These are phyloP conservation scores for Colletotrichum sansevieriae DNA, from an alignment of 2,329 filamentous ascomycete genomes.

Conservation along the genomic window DNA sequence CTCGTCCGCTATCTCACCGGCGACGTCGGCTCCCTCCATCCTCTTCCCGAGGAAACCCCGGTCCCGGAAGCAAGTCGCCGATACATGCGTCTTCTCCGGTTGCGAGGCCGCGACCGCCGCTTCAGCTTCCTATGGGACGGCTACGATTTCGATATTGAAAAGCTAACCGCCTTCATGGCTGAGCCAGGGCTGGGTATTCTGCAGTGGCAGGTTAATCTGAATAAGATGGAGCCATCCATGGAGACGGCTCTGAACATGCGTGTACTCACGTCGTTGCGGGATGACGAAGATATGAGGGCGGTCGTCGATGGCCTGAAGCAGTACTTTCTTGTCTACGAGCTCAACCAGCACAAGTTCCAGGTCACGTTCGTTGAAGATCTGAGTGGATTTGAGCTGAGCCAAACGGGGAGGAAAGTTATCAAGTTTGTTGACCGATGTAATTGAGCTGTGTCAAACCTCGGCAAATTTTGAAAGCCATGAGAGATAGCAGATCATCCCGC, in stretches of 20 bases:
- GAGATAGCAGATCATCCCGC: too few species aligned
- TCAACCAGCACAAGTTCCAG: background rate
- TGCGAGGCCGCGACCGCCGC: conserved; percentile 56
- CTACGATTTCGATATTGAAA: conserved; percentile 53
- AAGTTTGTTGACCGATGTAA: conserved; percentile 1
- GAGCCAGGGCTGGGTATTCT: conserved; percentile 49
- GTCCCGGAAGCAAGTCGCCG: conserved; percentile 45
- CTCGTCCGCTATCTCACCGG: conserved; percentile 59
- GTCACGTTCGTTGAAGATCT: background rate
- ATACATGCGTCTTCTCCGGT: conserved; percentile 52
- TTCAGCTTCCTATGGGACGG: conserved; percentile 59
- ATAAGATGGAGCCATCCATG: conserved; percentile 44
- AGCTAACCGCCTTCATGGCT: conserved; percentile 45
- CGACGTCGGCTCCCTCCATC: conserved; percentile 57
- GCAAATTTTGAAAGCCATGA: too few species aligned
- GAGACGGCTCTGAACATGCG: background rate
- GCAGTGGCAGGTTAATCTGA: conserved; percentile 58
- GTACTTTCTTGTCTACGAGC: background rate
- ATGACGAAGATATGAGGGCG: background rate
- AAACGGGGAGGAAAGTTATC: background rate
- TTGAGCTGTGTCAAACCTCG: too few species aligned
- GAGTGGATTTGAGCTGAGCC: background rate
- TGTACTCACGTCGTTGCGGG: background rate
- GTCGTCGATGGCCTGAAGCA: background rate
- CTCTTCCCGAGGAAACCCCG: conserved; percentile 45